phyloP scores from a whole-genome alignment of 2,329 filamentous ascomycete genomes.

The Aspergillus sp. region DNA sequence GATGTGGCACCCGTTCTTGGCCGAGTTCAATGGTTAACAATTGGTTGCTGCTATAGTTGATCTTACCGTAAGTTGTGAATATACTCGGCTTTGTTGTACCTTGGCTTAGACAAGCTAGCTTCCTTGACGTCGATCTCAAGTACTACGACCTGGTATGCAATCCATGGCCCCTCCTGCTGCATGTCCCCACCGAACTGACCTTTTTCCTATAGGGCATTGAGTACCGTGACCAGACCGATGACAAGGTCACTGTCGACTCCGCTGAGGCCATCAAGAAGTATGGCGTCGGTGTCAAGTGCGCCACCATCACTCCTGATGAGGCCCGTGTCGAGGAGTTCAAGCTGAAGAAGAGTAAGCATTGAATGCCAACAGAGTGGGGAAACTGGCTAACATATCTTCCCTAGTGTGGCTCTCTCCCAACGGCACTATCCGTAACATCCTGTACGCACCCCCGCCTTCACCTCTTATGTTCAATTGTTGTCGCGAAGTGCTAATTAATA shows the following conservation, averaged over 20 bases:
- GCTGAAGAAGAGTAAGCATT: slow-evolving; percentile 83
- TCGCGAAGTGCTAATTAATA: slow-evolving; percentile 22
- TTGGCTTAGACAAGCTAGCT: slow-evolving; percentile 45
- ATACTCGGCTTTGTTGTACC: background rate
- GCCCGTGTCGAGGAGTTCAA: slow-evolving; percentile 96
- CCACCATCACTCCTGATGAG: slow-evolving; percentile 98
- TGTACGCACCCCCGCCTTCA: slow-evolving; percentile 41
- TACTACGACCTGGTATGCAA: slow-evolving; percentile 76
- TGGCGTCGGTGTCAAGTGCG: slow-evolving; percentile 97
- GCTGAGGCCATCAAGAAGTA: slow-evolving; percentile 99
- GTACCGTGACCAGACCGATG: slow-evolving; percentile 94
- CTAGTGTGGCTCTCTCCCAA: slow-evolving; percentile 98
- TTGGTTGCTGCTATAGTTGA: slow-evolving; percentile 59
- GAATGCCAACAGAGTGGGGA: background rate
- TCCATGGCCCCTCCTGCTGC: background rate
- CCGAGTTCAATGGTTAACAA: slow-evolving; percentile 10
- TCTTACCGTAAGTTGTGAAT: slow-evolving; percentile 62
- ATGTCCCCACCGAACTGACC: slow-evolving; percentile 8
- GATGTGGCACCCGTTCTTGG: slow-evolving; percentile 13
- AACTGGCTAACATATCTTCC: slow-evolving; percentile 13
- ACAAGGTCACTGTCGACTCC: slow-evolving; percentile 91
- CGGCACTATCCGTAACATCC: slow-evolving; percentile 72
- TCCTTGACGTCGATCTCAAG: slow-evolving; percentile 96
- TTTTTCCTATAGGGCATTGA: slow-evolving; percentile 63
- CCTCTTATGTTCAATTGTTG: background rate